Percentiles rank a stretch among this genome's conserved stretches.
phyloP scores from a whole-genome alignment of 208 protist species.

The Crithidia brevicula region DNA sequence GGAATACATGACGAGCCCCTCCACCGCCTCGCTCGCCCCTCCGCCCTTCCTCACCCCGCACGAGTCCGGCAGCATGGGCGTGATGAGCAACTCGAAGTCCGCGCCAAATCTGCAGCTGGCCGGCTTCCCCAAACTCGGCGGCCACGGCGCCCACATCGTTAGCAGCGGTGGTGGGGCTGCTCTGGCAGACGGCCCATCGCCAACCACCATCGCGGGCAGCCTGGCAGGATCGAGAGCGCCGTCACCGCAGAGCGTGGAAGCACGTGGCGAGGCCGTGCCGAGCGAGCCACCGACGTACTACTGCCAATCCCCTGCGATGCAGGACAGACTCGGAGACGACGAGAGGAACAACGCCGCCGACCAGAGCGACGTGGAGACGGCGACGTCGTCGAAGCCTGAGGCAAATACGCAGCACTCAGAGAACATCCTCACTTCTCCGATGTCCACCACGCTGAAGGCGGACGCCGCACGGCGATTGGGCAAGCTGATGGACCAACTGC shows the following conservation, averaged over 20 bases:
- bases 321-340: not conserved
- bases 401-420: too few relatives aligned
- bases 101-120: slow-evolving; percentile 8
- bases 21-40: slow-evolving; percentile 2
- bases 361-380: not conserved
- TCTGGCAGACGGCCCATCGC: too few relatives aligned
- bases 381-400: not conserved
- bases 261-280: not conserved
- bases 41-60: slow-evolving; percentile 22
- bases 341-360: not conserved
- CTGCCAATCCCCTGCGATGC: slow-evolving; percentile 1
- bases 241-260: not conserved
- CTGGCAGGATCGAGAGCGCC: not conserved
- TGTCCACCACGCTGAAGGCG: slow-evolving; percentile 11
- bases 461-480: slow-evolving; percentile 35
- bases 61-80: slow-evolving; percentile 1
- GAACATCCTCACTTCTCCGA: not conserved
- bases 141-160: not conserved
- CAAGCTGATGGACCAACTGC: slow-evolving; percentile 51
- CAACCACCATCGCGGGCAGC: not conserved
- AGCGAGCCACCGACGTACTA: not conserved
- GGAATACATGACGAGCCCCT: not conserved
- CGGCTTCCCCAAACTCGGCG: slow-evolving; percentile 3
- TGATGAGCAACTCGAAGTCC: slow-evolving; percentile 12
- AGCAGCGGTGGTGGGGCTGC: not conserved